Conservation (phyloP, 2,329 filamentous ascomycete species). For the Aspergillus tanneri region DNA sequence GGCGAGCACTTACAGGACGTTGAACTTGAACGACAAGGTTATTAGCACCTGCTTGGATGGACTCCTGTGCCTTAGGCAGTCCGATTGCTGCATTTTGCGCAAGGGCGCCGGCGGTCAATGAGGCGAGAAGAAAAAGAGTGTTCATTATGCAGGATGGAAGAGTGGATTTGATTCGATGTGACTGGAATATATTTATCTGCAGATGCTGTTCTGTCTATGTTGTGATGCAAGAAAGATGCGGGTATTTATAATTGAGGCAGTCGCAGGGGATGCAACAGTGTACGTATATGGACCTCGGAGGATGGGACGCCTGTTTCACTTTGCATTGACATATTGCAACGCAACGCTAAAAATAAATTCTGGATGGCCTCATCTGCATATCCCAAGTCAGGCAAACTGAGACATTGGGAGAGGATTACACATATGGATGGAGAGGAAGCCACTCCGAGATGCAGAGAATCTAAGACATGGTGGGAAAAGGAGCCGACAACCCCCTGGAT, state of each 20-base stretch:
- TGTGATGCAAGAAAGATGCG: neutral
- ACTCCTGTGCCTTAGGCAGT: constrained; percentile 21
- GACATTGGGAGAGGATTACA: no score
- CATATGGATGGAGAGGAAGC: no score
- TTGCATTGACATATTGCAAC: neutral
- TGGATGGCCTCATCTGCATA: neutral
- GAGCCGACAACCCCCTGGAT: neutral
- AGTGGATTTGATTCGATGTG: no score
- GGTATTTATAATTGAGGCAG: neutral
- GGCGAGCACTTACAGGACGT: constrained; percentile 28
- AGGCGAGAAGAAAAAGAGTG: constrained; percentile 17
- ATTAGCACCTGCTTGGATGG: constrained; percentile 21
- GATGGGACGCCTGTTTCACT: neutral
- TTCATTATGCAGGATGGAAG: constrained; percentile 23
- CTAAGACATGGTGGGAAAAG: neutral
- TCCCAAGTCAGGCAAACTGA: neutral
- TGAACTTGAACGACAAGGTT: constrained; percentile 30
- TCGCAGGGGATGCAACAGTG: no score
- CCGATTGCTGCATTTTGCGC: constrained; percentile 29
- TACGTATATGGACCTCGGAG: no score
- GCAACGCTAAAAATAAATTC: neutral
- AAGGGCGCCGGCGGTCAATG: constrained; percentile 24
- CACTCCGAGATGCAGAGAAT: no score
- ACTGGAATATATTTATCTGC: neutral
- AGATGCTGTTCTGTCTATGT: neutral